Base-by-base conservation (phyloP, 2,329 filamentous ascomycete genomes). In the Alternaria longipes region DNA sequence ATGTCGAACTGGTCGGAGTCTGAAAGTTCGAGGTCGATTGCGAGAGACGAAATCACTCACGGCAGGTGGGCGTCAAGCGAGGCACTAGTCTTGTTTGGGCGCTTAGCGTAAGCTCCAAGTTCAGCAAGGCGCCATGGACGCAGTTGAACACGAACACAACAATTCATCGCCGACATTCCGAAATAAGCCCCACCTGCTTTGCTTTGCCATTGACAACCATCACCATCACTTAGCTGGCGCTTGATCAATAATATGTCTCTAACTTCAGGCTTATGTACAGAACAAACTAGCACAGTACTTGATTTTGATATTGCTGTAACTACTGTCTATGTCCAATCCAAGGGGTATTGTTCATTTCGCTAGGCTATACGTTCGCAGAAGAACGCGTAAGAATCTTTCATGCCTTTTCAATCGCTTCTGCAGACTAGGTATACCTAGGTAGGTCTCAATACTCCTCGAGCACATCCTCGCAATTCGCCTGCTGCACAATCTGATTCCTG, bases 1-100 rank as follows among this genome's bases (percentile, higher is more conserved):
- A 65, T 52, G 70, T 75, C 70, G 69, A 69, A 55, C 62, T 70
- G 72, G 69, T 73, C 66, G 63, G 61, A 59, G 60, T 65, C 62
- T 67, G 64, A 65, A 69, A 70, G 59, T 65, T 63, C 62, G 60
- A 50, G 16, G n/a, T 41, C 32, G 12, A 14, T 2, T 12, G 24
- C 12, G 16, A 32, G 38, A 26, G 24, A 26, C 24, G 24, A 51
- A 56, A 56, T 60, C 47, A 42, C 44, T 12, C 36, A 32, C 32
- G 36, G 18, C 57, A 50, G 46, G 57, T 60, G 57, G 12, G 57
- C 18, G 45, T 28, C 45, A 60, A 60, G 57, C 57, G 57, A 60
- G 40, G 26, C 46, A 32, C 57, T 60, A 60, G 53, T 41, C 57
- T 40, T 5, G 14, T 56, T 34, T 26, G 12, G 28, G 9, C 0